Base-by-base conservation (phyloP, 768 basidiomycete genomes). In the Suillus lakei region DNA sequence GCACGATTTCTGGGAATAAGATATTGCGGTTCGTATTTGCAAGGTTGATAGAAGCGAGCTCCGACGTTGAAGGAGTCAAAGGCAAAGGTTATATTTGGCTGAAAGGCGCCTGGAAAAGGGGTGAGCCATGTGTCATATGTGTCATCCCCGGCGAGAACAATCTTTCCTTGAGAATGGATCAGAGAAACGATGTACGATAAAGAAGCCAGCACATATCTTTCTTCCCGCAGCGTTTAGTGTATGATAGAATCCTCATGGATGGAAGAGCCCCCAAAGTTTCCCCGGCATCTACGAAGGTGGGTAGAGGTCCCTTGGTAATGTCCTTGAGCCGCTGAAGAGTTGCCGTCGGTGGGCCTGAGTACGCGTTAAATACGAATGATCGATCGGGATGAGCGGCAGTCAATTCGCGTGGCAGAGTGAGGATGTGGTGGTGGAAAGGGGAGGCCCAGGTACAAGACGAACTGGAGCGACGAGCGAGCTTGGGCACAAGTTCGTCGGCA, bases 51-150 rank as follows among this genome's bases (percentile, higher is more conserved):
- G n/a, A n/a, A n/a, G n/a, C 72, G n/a, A 78, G 66, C 98, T 76
- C 98, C 98, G 66, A 99, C 98, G 76, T 99, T 96, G 84, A 99
- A 99, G 0, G 96, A 98, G 77, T 98, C 96, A 74, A 88, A 99
- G 0, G 96, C 91, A 72, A 88, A 91, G 1, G 91, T 83, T 82
- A 92, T 88, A 71, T 92, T 89, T 16, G 81, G 76, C 34, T 85
- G 81, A 69, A 98, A 95, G 5, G 87, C 79, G 60, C 85, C 79
- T 0, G 96, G 94, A 72, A 96, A 99, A 15, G 96, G 86, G 1
- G 89, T 86, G 77, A 92, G 86, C 98, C 98, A 99, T 0, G 98
- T 99, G 75, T n/a, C n/a, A n/a, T n/a, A n/a, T n/a, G n/a, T n/a
- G n/a, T 99, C 95, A 72, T 99, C 97, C 0, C 98, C 97, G 89